Evolutionary conservation across 2,329 filamentous ascomycete species (phyloP).

Genomic region (Dothideomycetes sp.): DNA sequence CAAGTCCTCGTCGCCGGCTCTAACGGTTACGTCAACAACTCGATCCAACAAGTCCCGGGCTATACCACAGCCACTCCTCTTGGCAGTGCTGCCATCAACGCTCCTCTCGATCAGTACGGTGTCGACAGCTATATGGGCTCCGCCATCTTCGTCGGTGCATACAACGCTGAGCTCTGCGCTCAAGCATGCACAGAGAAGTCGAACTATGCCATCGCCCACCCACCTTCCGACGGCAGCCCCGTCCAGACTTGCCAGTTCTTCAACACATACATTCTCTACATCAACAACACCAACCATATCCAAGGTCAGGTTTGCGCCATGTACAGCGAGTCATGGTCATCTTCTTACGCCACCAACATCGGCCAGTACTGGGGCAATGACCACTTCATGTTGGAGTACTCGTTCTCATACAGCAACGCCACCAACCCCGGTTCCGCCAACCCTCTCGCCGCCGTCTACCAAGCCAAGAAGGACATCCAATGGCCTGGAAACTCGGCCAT

Average conservation of each 20-base stretch:
- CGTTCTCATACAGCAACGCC: constrained; percentile 17
- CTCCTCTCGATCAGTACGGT: constrained; percentile 22
- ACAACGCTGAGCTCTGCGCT: constrained; percentile 22
- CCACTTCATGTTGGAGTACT: constrained; percentile 18
- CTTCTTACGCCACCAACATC: constrained; percentile 19
- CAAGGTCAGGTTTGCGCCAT: constrained; percentile 22
- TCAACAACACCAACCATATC: constrained; percentile 16
- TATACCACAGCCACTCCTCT: constrained; percentile 17
- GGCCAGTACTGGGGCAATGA: constrained; percentile 18
- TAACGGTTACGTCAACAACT: constrained; percentile 23
- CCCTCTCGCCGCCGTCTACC: neutral
- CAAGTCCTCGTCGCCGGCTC: constrained; percentile 25
- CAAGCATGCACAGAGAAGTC: constrained; percentile 16
- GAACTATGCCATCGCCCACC: constrained; percentile 3
- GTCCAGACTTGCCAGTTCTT: constrained; percentile 25
- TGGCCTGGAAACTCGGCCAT: neutral
- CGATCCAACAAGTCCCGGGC: constrained; percentile 18
- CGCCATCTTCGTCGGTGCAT: constrained; percentile 20
- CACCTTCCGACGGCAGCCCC: constrained; percentile 8
- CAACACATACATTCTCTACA: constrained; percentile 25
- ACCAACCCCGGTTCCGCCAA: constrained; percentile 8
- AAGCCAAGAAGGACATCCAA: neutral
- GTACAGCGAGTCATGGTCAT: constrained; percentile 19
- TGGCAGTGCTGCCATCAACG: constrained; percentile 23
- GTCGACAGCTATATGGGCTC: constrained; percentile 19